These are phyloP conservation scores for Xylaria nigripes DNA, from an alignment of 495 filamentous ascomycete species.

Conservation along the genomic window DNA sequence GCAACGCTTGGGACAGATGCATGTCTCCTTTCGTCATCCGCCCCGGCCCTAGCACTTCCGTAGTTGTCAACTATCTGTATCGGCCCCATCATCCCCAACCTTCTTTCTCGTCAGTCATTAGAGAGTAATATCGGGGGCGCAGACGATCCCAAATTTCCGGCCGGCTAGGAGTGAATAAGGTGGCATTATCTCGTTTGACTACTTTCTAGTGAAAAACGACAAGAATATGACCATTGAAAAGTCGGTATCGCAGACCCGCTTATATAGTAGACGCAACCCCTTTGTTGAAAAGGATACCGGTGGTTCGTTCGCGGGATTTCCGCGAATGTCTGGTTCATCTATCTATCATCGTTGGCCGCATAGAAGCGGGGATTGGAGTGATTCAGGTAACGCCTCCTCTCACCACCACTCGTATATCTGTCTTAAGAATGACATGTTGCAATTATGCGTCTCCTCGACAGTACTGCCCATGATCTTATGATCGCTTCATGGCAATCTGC, in stretches of 20 bases:
- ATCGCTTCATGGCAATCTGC: constrained; percentile 4
- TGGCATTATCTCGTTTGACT: not conserved
- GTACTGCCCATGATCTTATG: not conserved
- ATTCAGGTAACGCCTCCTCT: constrained; percentile 17
- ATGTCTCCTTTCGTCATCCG: not conserved
- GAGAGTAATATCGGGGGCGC: not conserved
- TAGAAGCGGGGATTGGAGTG: constrained; percentile 19
- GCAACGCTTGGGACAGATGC: not conserved
- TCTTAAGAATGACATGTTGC: constrained; percentile 15
- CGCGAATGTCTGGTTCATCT: not conserved
- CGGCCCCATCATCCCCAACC: not conserved
- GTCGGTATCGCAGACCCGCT: not conserved
- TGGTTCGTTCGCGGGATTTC: not conserved
- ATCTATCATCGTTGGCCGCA: constrained; percentile 11
- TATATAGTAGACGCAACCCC: not conserved
- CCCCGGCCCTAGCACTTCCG: not conserved
- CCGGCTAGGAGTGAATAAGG: not conserved
- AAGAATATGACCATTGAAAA: not conserved
- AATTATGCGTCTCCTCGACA: constrained; percentile 3
- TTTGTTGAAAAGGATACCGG: not conserved
- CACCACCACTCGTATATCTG: constrained; percentile 7
- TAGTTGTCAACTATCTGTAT: not conserved
- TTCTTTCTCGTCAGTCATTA: not conserved
- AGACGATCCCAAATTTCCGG: not conserved
- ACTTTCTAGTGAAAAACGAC: not conserved